Conservation (phyloP, 1,284 basidiomycete species). For the Trametes polyzona region DNA sequence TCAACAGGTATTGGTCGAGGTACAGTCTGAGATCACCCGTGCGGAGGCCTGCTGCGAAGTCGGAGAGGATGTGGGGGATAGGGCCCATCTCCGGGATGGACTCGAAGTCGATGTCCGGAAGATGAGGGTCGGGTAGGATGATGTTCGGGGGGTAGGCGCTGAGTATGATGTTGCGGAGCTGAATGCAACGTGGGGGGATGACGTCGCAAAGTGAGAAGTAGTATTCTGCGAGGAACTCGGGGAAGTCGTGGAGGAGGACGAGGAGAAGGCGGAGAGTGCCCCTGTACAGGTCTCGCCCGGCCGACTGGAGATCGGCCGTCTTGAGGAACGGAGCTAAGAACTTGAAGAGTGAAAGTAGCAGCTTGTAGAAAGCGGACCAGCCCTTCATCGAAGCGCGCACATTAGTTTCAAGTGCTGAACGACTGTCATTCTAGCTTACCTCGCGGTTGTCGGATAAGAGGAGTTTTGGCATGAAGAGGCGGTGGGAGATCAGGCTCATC, state of each 20-base stretch:
- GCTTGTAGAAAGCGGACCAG: slow-evolving; percentile 95
- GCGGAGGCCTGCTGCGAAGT: slow-evolving; percentile 84
- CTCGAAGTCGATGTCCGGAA: slow-evolving; percentile 73
- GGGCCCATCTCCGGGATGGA: slow-evolving; percentile 86
- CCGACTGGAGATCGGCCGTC: slow-evolving; percentile 77
- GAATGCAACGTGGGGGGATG: slow-evolving; percentile 92
- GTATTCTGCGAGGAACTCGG: slow-evolving; percentile 96
- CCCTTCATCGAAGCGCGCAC: slow-evolving; percentile 55
- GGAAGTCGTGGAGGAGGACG: slow-evolving; percentile 97
- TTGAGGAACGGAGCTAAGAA: slow-evolving; percentile 94
- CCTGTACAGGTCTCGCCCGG: slow-evolving; percentile 90
- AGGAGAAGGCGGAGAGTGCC: slow-evolving; percentile 92
- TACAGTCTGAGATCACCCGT: slow-evolving; percentile 76
- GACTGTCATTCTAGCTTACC: slow-evolving; percentile 43
- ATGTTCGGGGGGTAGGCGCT: slow-evolving; percentile 93
- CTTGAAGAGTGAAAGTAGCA: slow-evolving; percentile 90
- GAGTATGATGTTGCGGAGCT: slow-evolving; percentile 95
- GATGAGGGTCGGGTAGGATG: slow-evolving; percentile 86
- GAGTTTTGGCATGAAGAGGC: slow-evolving; percentile 97
- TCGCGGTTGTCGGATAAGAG: slow-evolving; percentile 84
- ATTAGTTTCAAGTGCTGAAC: background rate
- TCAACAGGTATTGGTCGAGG: slow-evolving; percentile 85
- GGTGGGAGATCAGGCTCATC: slow-evolving; percentile 95
- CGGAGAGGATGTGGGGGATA: slow-evolving; percentile 89
- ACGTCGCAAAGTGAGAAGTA: slow-evolving; percentile 95